Conservation (phyloP, 805 yeast species). For the Metschnikowia proteae region DNA sequence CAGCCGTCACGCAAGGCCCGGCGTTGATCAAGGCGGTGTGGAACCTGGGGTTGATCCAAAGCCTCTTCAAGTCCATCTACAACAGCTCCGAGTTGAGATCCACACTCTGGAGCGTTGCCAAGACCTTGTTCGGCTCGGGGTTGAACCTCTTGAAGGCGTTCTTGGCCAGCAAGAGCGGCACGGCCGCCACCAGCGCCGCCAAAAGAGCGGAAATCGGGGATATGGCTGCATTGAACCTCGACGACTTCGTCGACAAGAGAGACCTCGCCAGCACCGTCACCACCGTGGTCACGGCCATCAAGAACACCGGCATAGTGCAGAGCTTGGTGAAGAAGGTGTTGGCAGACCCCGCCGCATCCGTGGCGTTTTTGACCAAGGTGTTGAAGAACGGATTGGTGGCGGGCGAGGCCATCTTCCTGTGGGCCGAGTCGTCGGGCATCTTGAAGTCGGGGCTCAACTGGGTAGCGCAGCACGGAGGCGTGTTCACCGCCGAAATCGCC, state of each 20-base stretch:
- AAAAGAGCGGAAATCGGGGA: constrained; percentile 15
- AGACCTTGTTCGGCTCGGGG: constrained; percentile 32
- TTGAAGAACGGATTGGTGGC: constrained; percentile 32
- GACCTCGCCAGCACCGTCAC: constrained; percentile 29
- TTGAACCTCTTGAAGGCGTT: constrained; percentile 25
- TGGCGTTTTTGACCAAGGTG: constrained; percentile 31
- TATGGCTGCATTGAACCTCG: constrained; percentile 13
- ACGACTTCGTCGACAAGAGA: constrained; percentile 35
- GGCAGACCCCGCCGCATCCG: constrained; percentile 35
- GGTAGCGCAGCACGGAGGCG: constrained; percentile 26
- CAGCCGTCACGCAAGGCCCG: constrained; percentile 38
- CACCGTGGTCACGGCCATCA: constrained; percentile 27
- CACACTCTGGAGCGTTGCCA: constrained; percentile 33
- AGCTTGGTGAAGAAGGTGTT: constrained; percentile 31
- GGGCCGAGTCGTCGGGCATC: constrained; percentile 38
- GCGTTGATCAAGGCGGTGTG: constrained; percentile 38
- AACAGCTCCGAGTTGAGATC: constrained; percentile 32
- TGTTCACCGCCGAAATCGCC: constrained; percentile 23
- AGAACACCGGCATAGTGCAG: constrained; percentile 33
- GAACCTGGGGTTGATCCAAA: constrained; percentile 38
- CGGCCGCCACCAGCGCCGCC: constrained; percentile 14
- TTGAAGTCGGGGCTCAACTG: constrained; percentile 25
- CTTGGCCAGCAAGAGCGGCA: constrained; percentile 13
- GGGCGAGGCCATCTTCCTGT: constrained; percentile 32
- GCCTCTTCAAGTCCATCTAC: constrained; percentile 28